These are phyloP conservation scores for Dalechampia spathulata DNA, from an alignment of 441 rosid genomes.

Conservation along the genomic window DNA sequence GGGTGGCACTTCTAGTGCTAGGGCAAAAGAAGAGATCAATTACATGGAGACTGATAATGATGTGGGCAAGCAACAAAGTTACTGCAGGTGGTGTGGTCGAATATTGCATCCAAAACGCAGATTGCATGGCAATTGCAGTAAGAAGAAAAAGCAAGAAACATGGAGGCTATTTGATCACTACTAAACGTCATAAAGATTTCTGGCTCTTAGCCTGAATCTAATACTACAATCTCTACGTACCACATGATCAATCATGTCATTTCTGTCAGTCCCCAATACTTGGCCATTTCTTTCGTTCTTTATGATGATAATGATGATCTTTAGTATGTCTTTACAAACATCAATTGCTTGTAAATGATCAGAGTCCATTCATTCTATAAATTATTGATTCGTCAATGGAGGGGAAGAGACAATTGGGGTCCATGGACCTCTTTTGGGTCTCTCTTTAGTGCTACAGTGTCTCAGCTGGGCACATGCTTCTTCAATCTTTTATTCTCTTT, in stretches of 20 bases:
- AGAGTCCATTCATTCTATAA: constrained; percentile 8
- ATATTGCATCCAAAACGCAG: constrained; percentile 73
- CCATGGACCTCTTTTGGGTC: constrained; percentile 13
- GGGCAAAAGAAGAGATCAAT: constrained; percentile 67
- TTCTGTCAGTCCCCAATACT: no score
- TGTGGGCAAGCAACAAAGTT: constrained; percentile 51
- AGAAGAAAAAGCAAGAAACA: constrained; percentile 67
- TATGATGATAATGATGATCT: no score
- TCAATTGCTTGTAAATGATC: constrained; percentile 21
- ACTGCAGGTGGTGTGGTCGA: constrained; percentile 50
- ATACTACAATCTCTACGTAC: no score
- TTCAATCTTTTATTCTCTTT: neutral
- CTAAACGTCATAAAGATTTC: constrained; percentile 88
- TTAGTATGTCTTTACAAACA: no score
- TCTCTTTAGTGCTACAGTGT: constrained; percentile 4
- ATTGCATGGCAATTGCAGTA: constrained; percentile 85
- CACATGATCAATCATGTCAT: no score
- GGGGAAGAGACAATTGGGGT: constrained; percentile 15
- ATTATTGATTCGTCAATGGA: constrained; percentile 2
- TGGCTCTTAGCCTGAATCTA: constrained; percentile 69
- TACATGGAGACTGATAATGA: constrained; percentile 75
- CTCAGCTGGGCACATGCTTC: constrained; percentile 3
- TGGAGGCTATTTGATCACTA: constrained; percentile 88
- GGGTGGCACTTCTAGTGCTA: constrained; percentile 50
- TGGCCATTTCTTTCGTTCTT: no score